A percentile compares a stretch with the other conserved stretches of the same genome.
Conservation (phyloP, 352 stramenopile genomes). For the Phytopythium vexans region DNA sequence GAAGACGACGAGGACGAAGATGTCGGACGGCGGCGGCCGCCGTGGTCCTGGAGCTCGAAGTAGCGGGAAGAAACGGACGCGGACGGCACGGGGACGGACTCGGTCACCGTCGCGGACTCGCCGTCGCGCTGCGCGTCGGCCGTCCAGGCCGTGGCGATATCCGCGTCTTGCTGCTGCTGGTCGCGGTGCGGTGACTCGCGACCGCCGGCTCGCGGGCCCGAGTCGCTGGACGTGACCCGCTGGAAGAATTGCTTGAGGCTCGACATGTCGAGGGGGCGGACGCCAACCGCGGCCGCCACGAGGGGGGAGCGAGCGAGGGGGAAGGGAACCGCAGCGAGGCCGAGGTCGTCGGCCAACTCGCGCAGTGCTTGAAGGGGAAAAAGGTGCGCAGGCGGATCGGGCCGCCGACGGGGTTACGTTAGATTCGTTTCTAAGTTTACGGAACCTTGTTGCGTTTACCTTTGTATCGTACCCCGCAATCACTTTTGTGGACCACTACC, state of each 20-base stretch:
- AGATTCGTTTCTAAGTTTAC: too few species aligned
- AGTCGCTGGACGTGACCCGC: slow-evolving; percentile 1
- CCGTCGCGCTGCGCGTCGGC: slow-evolving; percentile 3
- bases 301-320: too few species aligned
- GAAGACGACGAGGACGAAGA: slow-evolving; percentile 15
- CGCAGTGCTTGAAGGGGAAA: too few species aligned
- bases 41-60: slow-evolving; percentile 10
- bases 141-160: slow-evolving; percentile 11
- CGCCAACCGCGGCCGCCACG: not conserved
- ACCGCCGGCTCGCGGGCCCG: not conserved
- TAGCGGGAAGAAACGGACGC: slow-evolving; percentile 13
- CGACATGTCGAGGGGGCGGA: slow-evolving; percentile 4
- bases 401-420: too few species aligned
- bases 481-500: too few species aligned
- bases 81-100: slow-evolving; percentile 15
- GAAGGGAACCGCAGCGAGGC: too few species aligned
- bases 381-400: too few species aligned
- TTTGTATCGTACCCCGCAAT: too few species aligned
- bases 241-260: slow-evolving; percentile 16
- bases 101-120: slow-evolving; percentile 7
- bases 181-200: not conserved
- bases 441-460: too few species aligned
- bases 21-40: slow-evolving; percentile 15
- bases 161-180: not conserved
- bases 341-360: too few species aligned